Conservation (phyloP, 208 protist species). For the Trichomonas vaginalis region DNA sequence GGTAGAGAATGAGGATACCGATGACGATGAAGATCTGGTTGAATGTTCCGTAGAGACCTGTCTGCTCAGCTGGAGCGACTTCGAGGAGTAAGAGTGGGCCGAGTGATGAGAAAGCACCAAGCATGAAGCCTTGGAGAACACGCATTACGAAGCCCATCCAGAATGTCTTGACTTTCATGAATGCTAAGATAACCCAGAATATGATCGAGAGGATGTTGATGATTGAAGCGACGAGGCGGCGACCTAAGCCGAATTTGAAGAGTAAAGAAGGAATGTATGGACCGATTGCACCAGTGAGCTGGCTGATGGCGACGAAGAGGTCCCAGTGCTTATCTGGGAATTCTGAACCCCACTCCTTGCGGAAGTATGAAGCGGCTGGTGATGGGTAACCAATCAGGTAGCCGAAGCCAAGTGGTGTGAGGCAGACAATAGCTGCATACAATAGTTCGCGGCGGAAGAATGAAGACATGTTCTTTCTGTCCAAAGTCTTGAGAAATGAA, state of each 20-base stretch:
- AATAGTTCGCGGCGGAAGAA: neutral
- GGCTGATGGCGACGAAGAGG: neutral
- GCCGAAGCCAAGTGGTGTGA: neutral
- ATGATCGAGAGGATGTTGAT: no score
- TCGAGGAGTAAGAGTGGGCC: neutral
- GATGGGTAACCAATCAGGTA: neutral
- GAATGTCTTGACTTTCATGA: neutral
- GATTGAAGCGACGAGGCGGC: neutral
- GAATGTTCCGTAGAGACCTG: neutral
- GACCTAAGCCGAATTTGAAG: neutral
- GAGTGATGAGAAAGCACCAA: neutral
- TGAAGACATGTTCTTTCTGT: no score
- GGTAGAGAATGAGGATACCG: neutral
- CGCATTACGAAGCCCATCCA: neutral
- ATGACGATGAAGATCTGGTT: neutral
- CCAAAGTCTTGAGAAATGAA: no score
- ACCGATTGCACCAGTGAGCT: neutral
- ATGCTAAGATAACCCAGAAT: neutral
- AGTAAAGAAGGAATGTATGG: neutral
- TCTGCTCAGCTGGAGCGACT: neutral
- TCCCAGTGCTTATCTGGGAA: neutral
- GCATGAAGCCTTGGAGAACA: neutral
- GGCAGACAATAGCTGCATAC: neutral
- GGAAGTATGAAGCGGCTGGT: neutral
- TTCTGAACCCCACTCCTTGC: neutral